phyloP scores from a whole-genome alignment of 1,284 basidiomycete species.

The Porogramme epimiltina region DNA sequence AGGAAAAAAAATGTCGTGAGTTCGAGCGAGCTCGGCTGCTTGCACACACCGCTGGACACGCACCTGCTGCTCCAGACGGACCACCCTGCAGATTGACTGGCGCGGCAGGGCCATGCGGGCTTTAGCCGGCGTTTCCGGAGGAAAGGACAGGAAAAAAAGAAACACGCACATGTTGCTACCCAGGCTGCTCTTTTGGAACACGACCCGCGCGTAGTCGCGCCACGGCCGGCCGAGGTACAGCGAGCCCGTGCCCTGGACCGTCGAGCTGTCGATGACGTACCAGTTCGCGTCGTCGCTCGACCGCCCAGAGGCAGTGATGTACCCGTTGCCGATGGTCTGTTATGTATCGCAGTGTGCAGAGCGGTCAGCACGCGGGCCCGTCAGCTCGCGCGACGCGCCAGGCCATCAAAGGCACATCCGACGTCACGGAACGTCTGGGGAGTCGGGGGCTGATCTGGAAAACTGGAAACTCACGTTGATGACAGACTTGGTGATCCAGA shows the following conservation, averaged over 20 bases:
- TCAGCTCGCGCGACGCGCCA: background rate
- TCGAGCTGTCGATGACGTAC: constrained; percentile 52
- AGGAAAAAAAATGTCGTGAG: no score
- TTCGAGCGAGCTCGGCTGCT: no score
- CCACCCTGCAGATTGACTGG: constrained; percentile 27
- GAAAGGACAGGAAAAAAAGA: background rate
- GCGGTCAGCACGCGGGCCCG: no score
- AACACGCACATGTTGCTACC: constrained; percentile 26
- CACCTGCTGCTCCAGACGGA: constrained; percentile 25
- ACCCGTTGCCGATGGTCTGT: constrained; percentile 41
- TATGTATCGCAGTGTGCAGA: background rate
- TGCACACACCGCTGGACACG: no score
- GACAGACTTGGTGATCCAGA: constrained; percentile 30
- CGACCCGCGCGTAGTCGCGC: constrained; percentile 34
- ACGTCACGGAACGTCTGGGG: background rate
- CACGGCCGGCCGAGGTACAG: constrained; percentile 53
- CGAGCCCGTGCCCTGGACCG: constrained; percentile 47
- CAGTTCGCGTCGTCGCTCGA: constrained; percentile 42
- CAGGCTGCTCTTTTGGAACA: constrained; percentile 27
- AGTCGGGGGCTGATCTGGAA: background rate
- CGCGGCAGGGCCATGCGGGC: background rate
- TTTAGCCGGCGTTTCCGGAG: background rate
- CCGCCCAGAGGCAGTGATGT: constrained; percentile 54
- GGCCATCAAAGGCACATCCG: background rate
- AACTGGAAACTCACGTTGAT: constrained; percentile 25